phyloP scores from a whole-genome alignment of 2,329 filamentous ascomycete genomes.

The Cadophora sp. region DNA sequence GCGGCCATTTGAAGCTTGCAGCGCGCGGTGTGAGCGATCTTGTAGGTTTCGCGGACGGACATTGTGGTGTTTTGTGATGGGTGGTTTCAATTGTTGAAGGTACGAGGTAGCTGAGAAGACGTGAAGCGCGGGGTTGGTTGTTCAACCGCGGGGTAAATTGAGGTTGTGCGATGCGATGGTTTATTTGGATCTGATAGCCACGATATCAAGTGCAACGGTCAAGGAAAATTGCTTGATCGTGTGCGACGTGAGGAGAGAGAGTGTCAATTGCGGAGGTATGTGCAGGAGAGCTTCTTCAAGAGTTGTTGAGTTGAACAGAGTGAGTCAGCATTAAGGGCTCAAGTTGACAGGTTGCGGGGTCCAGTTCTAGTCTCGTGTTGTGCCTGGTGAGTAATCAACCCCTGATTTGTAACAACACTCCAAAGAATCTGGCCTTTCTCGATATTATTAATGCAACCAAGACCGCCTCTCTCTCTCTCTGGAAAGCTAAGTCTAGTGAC shows the following conservation, averaged over 20 bases:
- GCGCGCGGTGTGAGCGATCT: constrained; percentile 32
- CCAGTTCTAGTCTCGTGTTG: not conserved
- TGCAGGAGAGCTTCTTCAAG: not conserved
- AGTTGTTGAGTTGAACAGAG: not conserved
- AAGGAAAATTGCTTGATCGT: not conserved
- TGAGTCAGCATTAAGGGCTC: constrained; percentile 11
- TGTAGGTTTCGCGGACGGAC: constrained; percentile 28
- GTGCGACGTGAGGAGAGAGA: not conserved
- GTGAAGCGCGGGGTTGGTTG: not conserved
- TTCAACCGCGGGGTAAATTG: not conserved
- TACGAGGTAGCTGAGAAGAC: no score
- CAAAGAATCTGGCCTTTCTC: not conserved
- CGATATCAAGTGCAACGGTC: not conserved
- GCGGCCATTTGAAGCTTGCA: constrained; percentile 36
- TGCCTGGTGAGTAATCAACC: constrained; percentile 8
- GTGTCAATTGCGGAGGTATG: not conserved
- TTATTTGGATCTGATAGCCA: not conserved
- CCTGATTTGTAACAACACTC: not conserved
- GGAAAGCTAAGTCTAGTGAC: not conserved
- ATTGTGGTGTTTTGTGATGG: constrained; percentile 8
- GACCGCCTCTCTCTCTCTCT: not conserved
- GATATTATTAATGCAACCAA: not conserved
- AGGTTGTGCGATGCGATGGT: not conserved
- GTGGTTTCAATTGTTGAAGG: not conserved
- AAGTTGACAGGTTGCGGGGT: constrained; percentile 3